phyloP scores from a whole-genome alignment of 169 alveolate genomes.

The Theileria luwenshuni region DNA sequence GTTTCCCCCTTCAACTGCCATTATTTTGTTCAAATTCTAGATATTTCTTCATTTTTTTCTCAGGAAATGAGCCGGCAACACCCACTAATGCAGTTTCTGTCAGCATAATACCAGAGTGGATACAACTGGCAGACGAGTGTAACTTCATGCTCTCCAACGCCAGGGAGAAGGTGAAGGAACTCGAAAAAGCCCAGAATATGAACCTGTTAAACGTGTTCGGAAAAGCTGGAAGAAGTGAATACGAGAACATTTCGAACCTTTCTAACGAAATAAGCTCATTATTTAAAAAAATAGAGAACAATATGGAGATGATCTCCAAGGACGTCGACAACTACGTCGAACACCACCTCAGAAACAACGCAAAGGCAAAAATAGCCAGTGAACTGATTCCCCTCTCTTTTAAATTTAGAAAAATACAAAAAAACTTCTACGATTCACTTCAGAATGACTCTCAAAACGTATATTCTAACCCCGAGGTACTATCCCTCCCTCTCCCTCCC shows the following conservation, averaged over 20 bases:
- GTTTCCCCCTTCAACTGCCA: neutral
- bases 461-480: neutral
- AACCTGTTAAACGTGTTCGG: constrained; percentile 61
- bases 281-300: constrained; percentile 59
- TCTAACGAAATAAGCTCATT: constrained; percentile 53
- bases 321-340: constrained; percentile 54
- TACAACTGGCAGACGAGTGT: constrained; percentile 65
- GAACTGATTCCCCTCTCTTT: constrained; percentile 48
- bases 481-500: neutral
- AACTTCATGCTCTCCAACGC: constrained; percentile 30
- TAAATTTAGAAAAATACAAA: constrained; percentile 49
- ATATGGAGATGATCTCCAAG: constrained; percentile 52
- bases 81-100: constrained; percentile 17
- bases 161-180: constrained; percentile 43
- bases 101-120: constrained; percentile 60
- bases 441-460: constrained; percentile 34
- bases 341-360: constrained; percentile 60
- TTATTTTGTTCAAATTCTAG: too few species aligned
- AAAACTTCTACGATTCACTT: constrained; percentile 51
- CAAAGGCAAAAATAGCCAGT: constrained; percentile 60
- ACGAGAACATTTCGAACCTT: constrained; percentile 34
- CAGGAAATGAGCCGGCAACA: constrained; percentile 5
- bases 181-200: constrained; percentile 65
- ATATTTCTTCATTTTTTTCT: too few species aligned
- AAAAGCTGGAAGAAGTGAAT: constrained; percentile 41